These are phyloP conservation scores for Trichopus zeylanicus DNA, from an alignment of 116 monocot species.

Conservation along the genomic window DNA sequence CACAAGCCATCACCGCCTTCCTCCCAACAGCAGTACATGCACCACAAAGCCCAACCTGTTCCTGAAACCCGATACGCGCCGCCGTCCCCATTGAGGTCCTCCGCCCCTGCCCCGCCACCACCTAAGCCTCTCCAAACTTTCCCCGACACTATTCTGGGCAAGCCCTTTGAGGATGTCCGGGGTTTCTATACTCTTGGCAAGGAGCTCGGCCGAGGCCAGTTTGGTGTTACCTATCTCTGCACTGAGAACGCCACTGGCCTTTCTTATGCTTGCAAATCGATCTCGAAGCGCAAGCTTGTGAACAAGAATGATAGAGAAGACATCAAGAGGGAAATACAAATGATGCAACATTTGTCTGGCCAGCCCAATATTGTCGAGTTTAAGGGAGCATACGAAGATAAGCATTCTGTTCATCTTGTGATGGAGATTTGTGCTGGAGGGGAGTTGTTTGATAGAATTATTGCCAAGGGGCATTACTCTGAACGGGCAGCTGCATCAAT, in stretches of 20 bases:
- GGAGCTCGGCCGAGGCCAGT: constrained; percentile 60
- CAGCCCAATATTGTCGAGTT: constrained; percentile 62
- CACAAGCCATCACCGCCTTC: constrained; percentile 17
- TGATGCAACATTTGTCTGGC: constrained; percentile 56
- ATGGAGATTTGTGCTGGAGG: constrained; percentile 66
- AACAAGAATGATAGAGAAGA: constrained; percentile 40
- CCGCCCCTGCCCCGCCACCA: background rate
- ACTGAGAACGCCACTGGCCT: constrained; percentile 25
- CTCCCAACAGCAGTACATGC: constrained; percentile 1
- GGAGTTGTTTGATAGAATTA: constrained; percentile 55
- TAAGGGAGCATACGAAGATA: constrained; percentile 56
- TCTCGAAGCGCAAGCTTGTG: constrained; percentile 49
- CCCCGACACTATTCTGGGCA: constrained; percentile 27
- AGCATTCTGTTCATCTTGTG: constrained; percentile 36
- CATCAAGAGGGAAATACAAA: constrained; percentile 41
- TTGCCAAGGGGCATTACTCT: constrained; percentile 46
- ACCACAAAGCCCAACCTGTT: background rate
- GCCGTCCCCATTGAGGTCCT: constrained; percentile 12
- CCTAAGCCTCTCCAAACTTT: constrained; percentile 5
- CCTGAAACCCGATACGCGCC: constrained; percentile 10
- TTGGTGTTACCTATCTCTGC: constrained; percentile 56
- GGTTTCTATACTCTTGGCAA: constrained; percentile 34
- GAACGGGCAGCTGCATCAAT: constrained; percentile 42
- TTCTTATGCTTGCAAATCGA: constrained; percentile 51
- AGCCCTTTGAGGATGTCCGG: constrained; percentile 35